Percentiles rank a stretch among this genome's conserved stretches.
These are phyloP conservation scores for Phaeomoniella chlamydospora DNA, from an alignment of 2,329 filamentous ascomycete species.

Conservation along the genomic window DNA sequence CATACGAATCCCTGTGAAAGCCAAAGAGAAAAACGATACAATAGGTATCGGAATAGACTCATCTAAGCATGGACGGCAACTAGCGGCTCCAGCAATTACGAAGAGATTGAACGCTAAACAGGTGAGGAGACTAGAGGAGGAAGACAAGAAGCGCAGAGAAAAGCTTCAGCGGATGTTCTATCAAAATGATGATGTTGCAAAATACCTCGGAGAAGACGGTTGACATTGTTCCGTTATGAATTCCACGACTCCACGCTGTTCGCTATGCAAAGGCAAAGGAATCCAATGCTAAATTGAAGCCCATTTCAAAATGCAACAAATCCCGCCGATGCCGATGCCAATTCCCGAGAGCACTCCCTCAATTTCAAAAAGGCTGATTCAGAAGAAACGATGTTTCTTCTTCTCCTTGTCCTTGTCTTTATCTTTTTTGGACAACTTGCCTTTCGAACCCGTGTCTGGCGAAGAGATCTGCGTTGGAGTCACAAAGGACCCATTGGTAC, in stretches of 20 bases:
- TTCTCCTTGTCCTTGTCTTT: slow-evolving; percentile 30
- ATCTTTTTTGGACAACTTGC: slow-evolving; percentile 42
- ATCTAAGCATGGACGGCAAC: slow-evolving; percentile 12
- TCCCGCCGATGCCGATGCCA: too few relatives aligned
- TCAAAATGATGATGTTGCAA: slow-evolving; percentile 58
- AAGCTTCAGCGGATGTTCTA: slow-evolving; percentile 59
- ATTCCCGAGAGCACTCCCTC: background rate
- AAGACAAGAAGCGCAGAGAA: slow-evolving; percentile 48
- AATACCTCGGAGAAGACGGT: slow-evolving; percentile 43
- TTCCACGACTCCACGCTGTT: too few relatives aligned
- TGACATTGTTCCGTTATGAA: too few relatives aligned
- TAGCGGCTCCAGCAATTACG: slow-evolving; percentile 11
- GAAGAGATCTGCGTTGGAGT: background rate
- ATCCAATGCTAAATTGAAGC: too few relatives aligned
- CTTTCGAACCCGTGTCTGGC: slow-evolving; percentile 3
- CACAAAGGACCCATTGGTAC: background rate
- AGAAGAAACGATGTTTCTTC: slow-evolving; percentile 45
- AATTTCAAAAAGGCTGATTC: slow-evolving; percentile 11
- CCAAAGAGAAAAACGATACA: slow-evolving; percentile 56
- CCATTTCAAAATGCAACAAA: too few relatives aligned
- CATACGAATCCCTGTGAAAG: slow-evolving; percentile 61
- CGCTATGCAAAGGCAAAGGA: too few relatives aligned
- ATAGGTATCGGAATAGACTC: slow-evolving; percentile 52
- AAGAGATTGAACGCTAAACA: slow-evolving; percentile 52
- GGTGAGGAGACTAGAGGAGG: slow-evolving; percentile 44